These are phyloP conservation scores for Periconia sp. DNA, from an alignment of 2,329 filamentous ascomycete genomes.

Conservation along the genomic window DNA sequence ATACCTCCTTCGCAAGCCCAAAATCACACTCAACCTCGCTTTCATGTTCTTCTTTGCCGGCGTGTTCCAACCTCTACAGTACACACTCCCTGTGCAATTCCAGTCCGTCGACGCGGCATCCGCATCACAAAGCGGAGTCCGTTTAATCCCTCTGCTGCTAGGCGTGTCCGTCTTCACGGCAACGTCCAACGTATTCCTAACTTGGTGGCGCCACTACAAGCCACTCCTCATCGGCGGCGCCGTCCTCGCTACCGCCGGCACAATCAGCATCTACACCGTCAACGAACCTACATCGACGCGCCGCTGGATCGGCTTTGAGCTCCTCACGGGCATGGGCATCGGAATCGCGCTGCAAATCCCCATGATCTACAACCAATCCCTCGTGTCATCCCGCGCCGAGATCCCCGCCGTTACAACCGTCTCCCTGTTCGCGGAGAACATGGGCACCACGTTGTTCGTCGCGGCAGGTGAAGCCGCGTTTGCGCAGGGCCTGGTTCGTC, in stretches of 20 bases:
- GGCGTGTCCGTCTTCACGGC: slow-evolving; percentile 37
- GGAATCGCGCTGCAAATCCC: not conserved
- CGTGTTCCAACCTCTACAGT: slow-evolving; percentile 43
- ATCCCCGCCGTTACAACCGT: slow-evolving; percentile 41
- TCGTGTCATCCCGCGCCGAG: slow-evolving; percentile 20
- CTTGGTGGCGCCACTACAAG: slow-evolving; percentile 36
- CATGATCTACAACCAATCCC: not conserved
- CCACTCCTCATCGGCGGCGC: slow-evolving; percentile 34
- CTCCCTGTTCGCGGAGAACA: slow-evolving; percentile 44
- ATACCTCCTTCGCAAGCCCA: slow-evolving; percentile 42
- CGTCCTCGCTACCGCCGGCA: slow-evolving; percentile 34
- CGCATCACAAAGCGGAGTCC: slow-evolving; percentile 42
- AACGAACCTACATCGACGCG: slow-evolving; percentile 33
- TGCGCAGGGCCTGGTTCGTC: slow-evolving; percentile 36
- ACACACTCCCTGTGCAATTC: slow-evolving; percentile 54
- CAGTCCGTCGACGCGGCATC: slow-evolving; percentile 42
- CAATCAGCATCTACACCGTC: slow-evolving; percentile 48
- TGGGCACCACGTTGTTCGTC: slow-evolving; percentile 45
- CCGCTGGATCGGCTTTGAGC: slow-evolving; percentile 52
- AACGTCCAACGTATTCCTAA: slow-evolving; percentile 25
- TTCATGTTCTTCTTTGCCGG: slow-evolving; percentile 43
- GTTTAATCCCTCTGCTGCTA: slow-evolving; percentile 46
- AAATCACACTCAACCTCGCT: slow-evolving; percentile 32
- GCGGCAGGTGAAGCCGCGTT: slow-evolving; percentile 45
- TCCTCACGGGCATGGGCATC: slow-evolving; percentile 37